Base-by-base conservation (phyloP, 257 asterid genomes). In the Solanum virginianum region DNA sequence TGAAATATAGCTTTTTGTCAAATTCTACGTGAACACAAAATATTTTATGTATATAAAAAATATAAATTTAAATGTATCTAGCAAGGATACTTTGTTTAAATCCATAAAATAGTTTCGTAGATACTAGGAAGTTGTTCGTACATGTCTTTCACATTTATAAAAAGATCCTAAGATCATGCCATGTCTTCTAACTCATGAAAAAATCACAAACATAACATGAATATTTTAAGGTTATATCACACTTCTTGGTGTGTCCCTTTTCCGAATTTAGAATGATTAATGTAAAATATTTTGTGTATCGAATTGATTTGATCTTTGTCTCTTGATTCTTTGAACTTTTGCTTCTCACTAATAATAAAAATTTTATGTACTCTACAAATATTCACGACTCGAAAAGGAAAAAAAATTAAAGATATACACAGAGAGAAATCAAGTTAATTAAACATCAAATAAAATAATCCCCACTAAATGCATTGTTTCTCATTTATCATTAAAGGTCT, bases 91-190 rank as follows among this genome's bases (percentile, higher is more conserved):
- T 75, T 4, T 47, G 60, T 75, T 0, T 75, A 1, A 75, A 7
- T 49, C 62, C 24, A 49, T 49, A 47, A 45, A 75, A 2, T 45
- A 45, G 13, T 24, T 80, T 80, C 43, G 81, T 17, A 85, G 81
- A 77, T 82, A 86, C 63, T 71, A 41, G 26, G 6, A 75, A 55
- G 60, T 81, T 82, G 55, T n/a, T 56, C 47, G 47, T 80, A 17
- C 0, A 63, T 63, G 86, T 63, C 51, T 56, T 51, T 9, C 41
- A 29, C 59, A 22, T 53, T 54, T 51, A 49, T 81, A 86, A 84
- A 87, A 84, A 8, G 88, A 88, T 88, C 91, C 91, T 77, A 77
- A 85, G 49, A 20, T 53, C 56, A 51, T 88, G 89, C 87, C 65
- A 20, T 45, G 5, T 15, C 82, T 20, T 15, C 82, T 20, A n/a